phyloP scores from a whole-genome alignment of 2,329 filamentous ascomycete species.

The Triangularia setosa region DNA sequence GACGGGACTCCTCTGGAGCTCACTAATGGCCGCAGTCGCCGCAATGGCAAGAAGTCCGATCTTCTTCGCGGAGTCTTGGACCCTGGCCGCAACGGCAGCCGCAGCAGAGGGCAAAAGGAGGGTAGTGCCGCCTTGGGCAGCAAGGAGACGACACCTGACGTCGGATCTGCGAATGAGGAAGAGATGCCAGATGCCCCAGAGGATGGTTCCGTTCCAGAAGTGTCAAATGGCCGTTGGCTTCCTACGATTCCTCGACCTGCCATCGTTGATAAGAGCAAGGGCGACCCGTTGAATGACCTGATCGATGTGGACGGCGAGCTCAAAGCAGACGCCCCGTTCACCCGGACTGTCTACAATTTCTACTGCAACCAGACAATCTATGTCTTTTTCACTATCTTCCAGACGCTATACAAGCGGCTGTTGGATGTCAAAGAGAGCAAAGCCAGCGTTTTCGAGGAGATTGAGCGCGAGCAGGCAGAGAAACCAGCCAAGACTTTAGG shows the following conservation, averaged over 20 bases:
- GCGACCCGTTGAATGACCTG: conserved; percentile 35
- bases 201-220: conserved; percentile 57
- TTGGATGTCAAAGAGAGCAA: conserved; percentile 79
- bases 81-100: conserved; percentile 66
- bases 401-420: conserved; percentile 83
- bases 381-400: conserved; percentile 91
- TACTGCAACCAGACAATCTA: conserved; percentile 90
- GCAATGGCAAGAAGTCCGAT: conserved; percentile 72
- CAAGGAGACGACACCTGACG: conserved; percentile 85
- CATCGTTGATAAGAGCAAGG: conserved; percentile 37
- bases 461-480: conserved; percentile 65
- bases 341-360: conserved; percentile 77
- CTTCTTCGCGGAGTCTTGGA: conserved; percentile 85
- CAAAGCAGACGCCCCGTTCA: conserved; percentile 76
- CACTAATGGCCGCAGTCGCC: conserved; percentile 63
- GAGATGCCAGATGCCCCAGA: conserved; percentile 63
- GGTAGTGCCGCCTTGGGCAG: conserved; percentile 74
- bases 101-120: conserved; percentile 69
- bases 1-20: conserved; percentile 68
- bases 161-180: conserved; percentile 71
- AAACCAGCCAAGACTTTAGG: conserved; percentile 83
- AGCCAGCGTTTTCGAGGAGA: conserved; percentile 66
- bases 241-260: conserved; percentile 56
- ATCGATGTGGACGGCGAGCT: conserved; percentile 58
- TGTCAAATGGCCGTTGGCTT: conserved; percentile 62